phyloP scores from a whole-genome alignment of 2,329 filamentous ascomycete genomes.

The Ustilaginoidea virens region DNA sequence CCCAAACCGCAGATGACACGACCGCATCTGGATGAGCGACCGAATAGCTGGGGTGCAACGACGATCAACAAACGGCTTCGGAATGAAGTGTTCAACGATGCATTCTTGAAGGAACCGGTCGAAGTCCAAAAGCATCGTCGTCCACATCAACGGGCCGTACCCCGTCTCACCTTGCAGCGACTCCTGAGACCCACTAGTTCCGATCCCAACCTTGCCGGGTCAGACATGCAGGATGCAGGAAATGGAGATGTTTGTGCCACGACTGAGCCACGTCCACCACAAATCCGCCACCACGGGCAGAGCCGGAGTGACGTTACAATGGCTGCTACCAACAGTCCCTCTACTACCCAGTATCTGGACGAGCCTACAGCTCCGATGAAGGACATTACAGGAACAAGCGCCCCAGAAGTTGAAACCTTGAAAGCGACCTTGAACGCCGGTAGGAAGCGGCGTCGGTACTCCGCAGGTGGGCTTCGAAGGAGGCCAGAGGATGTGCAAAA shows the following conservation, averaged over 20 bases:
- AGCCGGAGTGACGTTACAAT: slow-evolving; percentile 17
- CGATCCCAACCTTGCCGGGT: slow-evolving; percentile 21
- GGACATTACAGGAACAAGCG: slow-evolving; percentile 48
- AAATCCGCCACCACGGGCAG: slow-evolving; percentile 1
- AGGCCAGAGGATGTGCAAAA: slow-evolving; percentile 59
- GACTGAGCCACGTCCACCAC: neutral
- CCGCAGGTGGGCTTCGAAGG: slow-evolving; percentile 65
- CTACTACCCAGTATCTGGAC: slow-evolving; percentile 16
- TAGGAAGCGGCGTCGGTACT: slow-evolving; percentile 59
- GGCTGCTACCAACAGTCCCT: too few species aligned
- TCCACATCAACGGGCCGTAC: slow-evolving; percentile 51
- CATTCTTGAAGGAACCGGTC: slow-evolving; percentile 72
- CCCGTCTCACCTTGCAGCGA: slow-evolving; percentile 32
- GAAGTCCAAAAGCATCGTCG: slow-evolving; percentile 63
- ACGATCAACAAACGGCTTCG: slow-evolving; percentile 77
- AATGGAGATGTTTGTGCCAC: neutral
- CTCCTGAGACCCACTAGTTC: slow-evolving; percentile 29
- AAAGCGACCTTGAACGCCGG: slow-evolving; percentile 22
- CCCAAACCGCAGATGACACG: slow-evolving; percentile 9
- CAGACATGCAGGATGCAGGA: slow-evolving; percentile 1
- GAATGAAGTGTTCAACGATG: slow-evolving; percentile 85
- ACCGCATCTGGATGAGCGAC: slow-evolving; percentile 35
- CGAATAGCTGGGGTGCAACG: slow-evolving; percentile 74
- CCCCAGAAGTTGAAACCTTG: slow-evolving; percentile 44
- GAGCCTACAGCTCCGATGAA: slow-evolving; percentile 24